These are phyloP conservation scores for Rhodotorula sp. DNA, from an alignment of 1,284 basidiomycete genomes.

Conservation along the genomic window DNA sequence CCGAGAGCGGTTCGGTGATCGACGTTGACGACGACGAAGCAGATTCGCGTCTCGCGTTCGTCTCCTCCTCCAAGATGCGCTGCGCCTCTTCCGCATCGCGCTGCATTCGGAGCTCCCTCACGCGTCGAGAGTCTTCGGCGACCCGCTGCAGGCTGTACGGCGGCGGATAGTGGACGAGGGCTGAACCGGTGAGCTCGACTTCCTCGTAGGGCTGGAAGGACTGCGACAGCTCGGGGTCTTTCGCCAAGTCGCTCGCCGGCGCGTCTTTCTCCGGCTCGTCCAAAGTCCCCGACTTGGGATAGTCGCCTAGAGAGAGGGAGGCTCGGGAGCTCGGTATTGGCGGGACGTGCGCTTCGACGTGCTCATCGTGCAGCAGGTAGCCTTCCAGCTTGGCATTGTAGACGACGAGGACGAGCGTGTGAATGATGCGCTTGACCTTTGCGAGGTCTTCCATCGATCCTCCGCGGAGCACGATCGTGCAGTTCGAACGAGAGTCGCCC, in stretches of 20 bases:
- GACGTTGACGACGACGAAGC: slow-evolving; percentile 12
- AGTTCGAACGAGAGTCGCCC: slow-evolving; percentile 86
- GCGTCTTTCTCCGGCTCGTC: not conserved
- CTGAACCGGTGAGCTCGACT: slow-evolving; percentile 86
- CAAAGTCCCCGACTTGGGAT: not conserved
- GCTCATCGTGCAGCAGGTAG: slow-evolving; percentile 89
- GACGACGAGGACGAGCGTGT: slow-evolving; percentile 87
- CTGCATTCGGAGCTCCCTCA: slow-evolving; percentile 64
- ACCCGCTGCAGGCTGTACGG: slow-evolving; percentile 81
- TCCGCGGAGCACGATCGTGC: slow-evolving; percentile 91
- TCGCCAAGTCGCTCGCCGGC: not conserved
- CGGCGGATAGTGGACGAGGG: slow-evolving; percentile 82
- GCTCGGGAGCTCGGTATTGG: too few species aligned
- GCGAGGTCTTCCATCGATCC: slow-evolving; percentile 74
- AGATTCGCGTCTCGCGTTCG: slow-evolving; percentile 20
- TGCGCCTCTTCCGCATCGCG: slow-evolving; percentile 73
- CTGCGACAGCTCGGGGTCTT: slow-evolving; percentile 47
- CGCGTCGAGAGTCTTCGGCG: slow-evolving; percentile 77
- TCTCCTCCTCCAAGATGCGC: slow-evolving; percentile 66
- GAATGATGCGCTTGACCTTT: slow-evolving; percentile 86
- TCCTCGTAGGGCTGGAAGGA: slow-evolving; percentile 76
- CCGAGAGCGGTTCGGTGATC: slow-evolving; percentile 3
- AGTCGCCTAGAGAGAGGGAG: too few species aligned
- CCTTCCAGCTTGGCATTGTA: slow-evolving; percentile 89
- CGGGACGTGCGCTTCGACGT: not conserved